These are phyloP conservation scores for Neurospora sp. DNA, from an alignment of 495 filamentous ascomycete species.

Conservation along the genomic window DNA sequence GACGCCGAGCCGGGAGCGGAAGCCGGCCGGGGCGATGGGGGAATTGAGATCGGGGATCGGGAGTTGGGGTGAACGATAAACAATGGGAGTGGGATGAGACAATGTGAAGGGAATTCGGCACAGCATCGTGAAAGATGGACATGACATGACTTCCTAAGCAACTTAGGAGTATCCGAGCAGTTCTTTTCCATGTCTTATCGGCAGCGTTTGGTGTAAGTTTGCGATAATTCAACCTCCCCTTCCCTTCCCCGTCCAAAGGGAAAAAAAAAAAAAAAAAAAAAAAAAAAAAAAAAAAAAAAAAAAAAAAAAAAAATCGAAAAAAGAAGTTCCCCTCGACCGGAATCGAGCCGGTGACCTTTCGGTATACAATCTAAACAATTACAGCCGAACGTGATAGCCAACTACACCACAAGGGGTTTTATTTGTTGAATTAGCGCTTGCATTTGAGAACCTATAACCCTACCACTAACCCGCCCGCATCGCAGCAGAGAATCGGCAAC, in stretches of 20 bases:
- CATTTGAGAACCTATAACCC: accelerated
- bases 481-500: too few relatives aligned
- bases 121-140: too few relatives aligned
- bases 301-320: background rate
- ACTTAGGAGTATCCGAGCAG: too few relatives aligned
- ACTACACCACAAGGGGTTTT: conserved; percentile 1
- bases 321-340: background rate
- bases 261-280: background rate
- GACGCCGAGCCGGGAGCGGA: background rate
- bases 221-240: too few relatives aligned
- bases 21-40: background rate
- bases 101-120: background rate
- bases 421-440: background rate
- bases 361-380: too few relatives aligned
- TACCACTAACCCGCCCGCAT: too few relatives aligned
- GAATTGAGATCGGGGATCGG: background rate
- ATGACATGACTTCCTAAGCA: background rate
- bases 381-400: background rate
- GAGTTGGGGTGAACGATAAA: background rate
- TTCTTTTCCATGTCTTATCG: too few relatives aligned
- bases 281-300: background rate
- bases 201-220: too few relatives aligned
- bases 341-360: too few relatives aligned
- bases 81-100: background rate
- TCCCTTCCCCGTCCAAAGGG: too few relatives aligned